phyloP scores from a whole-genome alignment of 108 stramenopile species.

The Thalassiosira profunda region DNA sequence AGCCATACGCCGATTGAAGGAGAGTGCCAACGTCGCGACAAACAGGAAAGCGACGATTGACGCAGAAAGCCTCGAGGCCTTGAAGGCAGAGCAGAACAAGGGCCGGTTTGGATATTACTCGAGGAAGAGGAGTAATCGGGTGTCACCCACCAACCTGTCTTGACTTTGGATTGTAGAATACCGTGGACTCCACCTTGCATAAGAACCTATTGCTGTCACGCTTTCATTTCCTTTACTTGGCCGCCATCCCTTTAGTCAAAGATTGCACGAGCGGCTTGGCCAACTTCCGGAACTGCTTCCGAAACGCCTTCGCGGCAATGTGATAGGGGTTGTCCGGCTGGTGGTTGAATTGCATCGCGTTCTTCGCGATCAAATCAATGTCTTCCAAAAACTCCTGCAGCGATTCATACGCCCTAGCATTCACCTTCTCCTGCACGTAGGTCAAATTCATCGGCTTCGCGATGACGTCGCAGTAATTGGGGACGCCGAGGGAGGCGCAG shows the following conservation, averaged over 20 bases:
- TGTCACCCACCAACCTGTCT: slow-evolving; percentile 30
- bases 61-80: background rate
- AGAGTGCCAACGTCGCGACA: slow-evolving; percentile 4
- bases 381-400: slow-evolving; percentile 76
- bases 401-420: slow-evolving; percentile 60
- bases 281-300: slow-evolving; percentile 63
- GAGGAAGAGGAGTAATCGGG: slow-evolving; percentile 3
- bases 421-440: slow-evolving; percentile 76
- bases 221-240: no score
- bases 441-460: slow-evolving; percentile 79
- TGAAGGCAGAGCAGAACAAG: slow-evolving; percentile 7
- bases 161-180: no score
- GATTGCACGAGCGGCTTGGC: slow-evolving; percentile 57
- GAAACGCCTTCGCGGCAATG: slow-evolving; percentile 75
- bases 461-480: slow-evolving; percentile 81
- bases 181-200: no score
- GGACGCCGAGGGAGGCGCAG: slow-evolving; percentile 74
- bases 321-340: slow-evolving; percentile 78
- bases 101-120: background rate
- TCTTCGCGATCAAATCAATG: slow-evolving; percentile 76
- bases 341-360: slow-evolving; percentile 74
- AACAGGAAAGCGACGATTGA: slow-evolving; percentile 4
- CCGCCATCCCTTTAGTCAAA: slow-evolving; percentile 27
- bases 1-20: slow-evolving; percentile 18
- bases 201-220: no score